Evolutionary conservation across 2,329 filamentous ascomycete genomes (phyloP).

Genomic region (Fusarium verticillioides): DNA sequence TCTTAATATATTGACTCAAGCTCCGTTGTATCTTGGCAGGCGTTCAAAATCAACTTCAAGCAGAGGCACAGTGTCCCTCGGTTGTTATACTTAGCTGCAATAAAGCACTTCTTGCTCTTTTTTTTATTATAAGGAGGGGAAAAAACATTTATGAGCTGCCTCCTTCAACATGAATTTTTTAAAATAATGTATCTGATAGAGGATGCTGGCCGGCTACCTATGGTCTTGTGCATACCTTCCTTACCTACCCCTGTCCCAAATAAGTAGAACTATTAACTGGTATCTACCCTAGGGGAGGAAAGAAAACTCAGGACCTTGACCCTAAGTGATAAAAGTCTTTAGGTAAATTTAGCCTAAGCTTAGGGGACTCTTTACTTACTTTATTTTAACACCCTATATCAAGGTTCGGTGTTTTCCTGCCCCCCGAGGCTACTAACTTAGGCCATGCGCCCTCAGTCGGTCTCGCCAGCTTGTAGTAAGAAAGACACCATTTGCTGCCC

Average conservation of each 20-base stretch:
- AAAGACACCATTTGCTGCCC: neutral
- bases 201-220: slow-evolving; percentile 2
- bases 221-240: neutral
- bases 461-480: slow-evolving; percentile 11
- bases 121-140: too few relatives aligned
- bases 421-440: neutral
- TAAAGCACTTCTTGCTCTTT: neutral
- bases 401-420: too few relatives aligned
- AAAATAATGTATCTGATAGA: neutral
- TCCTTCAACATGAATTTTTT: neutral
- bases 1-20: neutral
- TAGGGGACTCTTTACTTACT: too few relatives aligned
- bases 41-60: neutral
- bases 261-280: neutral
- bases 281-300: too few relatives aligned
- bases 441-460: slow-evolving; percentile 18
- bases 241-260: slow-evolving; percentile 6
- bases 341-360: too few relatives aligned
- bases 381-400: too few relatives aligned
- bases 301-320: too few relatives aligned
- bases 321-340: too few relatives aligned
- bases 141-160: too few relatives aligned
- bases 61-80: neutral
- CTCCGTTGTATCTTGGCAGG: neutral
- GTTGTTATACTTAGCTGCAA: neutral